Evolutionary conservation across 2,329 filamentous ascomycete species (phyloP), one percentile per base, ranked within the genome.

Genomic region (Apiospora rasikravindrae): DNA sequence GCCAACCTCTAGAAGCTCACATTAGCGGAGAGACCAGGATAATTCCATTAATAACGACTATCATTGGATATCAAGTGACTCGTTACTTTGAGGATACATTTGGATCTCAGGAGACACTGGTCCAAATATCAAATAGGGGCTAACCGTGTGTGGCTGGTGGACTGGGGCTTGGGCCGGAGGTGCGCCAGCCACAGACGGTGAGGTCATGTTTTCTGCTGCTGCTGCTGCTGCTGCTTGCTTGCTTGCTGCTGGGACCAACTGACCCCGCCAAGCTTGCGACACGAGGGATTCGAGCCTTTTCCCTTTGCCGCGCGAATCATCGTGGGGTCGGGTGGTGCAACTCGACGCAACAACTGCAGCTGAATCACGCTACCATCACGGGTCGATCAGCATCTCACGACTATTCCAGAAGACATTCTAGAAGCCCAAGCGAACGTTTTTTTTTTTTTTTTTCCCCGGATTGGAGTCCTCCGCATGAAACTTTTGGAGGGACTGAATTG

Each of bases 381-480:
- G 40, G 51, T 33, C 13, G 51, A 57, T 33, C 51, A 57, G 51
- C 51, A 57, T 57, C 51, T 33, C 26, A 57, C 16, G 51, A 33
- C 51, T 37, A 33, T 57, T 57, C 51, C 33, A 57, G 51, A 57
- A 57, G 33, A 37, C 51, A 57, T 57, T 57, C 51, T 57, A 57
- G 51, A 57, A 57, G 51, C 51, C 13, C 51, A 2, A 57, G 33
- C 51, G 51, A 33, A 57, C 51, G 26, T 33, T 57, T n/a, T n/a
- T 10, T 22, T 33, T n/a, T 10, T 22, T 33, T 57, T 47, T 2
- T 22, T 33, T 57, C 51, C 19, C 51, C 51, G 51, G 51, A 57
- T 57, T 24, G 14, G 51, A 24, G 26, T 4, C 33, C 14, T 57
- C 51, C 26, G 26, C 51, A 57, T 33, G 26, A 33, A 57, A 22